Percentiles rank a stretch among this genome's conserved stretches.
phyloP scores from a whole-genome alignment of 73 alveolate species.

The Paramecium sexaurelia region DNA sequence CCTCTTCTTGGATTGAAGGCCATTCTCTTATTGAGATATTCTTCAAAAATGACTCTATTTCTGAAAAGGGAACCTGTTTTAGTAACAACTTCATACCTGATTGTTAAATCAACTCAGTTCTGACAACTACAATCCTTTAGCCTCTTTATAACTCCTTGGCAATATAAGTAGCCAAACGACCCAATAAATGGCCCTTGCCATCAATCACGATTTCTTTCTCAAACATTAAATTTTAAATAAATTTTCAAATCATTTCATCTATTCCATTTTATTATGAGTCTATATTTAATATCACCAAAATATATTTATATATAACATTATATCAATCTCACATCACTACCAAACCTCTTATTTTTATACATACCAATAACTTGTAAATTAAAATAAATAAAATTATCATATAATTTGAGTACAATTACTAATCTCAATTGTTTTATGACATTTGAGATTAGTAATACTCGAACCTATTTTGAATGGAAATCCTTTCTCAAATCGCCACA shows the following conservation, averaged over 20 bases:
- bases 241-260: conserved; percentile 41
- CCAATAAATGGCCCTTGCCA: conserved; percentile 98
- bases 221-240: conserved; percentile 78
- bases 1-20: conserved; percentile 98
- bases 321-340: no score
- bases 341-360: no score
- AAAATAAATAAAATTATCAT: background rate
- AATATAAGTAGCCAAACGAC: conserved; percentile 97
- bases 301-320: background rate
- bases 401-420: background rate
- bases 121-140: conserved; percentile 92
- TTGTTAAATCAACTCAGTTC: conserved; percentile 86
- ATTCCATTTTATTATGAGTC: background rate
- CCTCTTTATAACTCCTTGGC: conserved; percentile 97
- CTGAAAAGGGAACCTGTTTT: conserved; percentile 64
- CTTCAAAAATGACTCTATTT: conserved; percentile 73
- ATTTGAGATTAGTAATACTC: conserved; percentile 6
- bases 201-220: conserved; percentile 95
- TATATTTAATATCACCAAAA: background rate
- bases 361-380: no score
- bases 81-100: conserved; percentile 64
- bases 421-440: background rate
- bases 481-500: background rate
- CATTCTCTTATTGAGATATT: conserved; percentile 92
- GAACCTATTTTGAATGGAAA: conserved; percentile 2